Evolutionary conservation across 2,329 filamentous ascomycete genomes (phyloP).

Genomic region (Microcera coccophila): DNA sequence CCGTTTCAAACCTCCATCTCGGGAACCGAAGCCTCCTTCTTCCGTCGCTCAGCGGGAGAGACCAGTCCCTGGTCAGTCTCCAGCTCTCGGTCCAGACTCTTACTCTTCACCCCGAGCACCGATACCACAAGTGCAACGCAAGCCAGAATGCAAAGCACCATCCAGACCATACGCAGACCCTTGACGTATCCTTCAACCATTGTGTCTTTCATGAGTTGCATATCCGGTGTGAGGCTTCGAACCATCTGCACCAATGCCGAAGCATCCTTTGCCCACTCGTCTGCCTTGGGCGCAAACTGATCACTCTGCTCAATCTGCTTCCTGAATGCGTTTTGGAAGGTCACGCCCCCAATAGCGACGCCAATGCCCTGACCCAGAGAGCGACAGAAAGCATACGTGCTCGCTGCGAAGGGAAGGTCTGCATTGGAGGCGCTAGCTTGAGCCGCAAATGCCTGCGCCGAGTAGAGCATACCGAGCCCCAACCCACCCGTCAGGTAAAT

Average conservation of each 20-base stretch:
- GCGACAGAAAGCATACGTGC: constrained; percentile 60
- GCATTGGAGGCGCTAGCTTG: constrained; percentile 49
- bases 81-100: constrained; percentile 21
- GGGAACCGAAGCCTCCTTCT: constrained; percentile 2
- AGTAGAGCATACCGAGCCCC: constrained; percentile 62
- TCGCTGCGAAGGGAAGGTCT: constrained; percentile 47
- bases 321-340: constrained; percentile 65
- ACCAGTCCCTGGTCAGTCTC: constrained; percentile 19
- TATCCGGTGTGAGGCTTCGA: constrained; percentile 38
- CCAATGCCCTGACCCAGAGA: constrained; percentile 63
- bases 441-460: constrained; percentile 57
- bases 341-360: constrained; percentile 62
- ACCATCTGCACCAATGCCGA: constrained; percentile 51
- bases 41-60: background rate
- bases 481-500: constrained; percentile 57
- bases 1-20: constrained; percentile 13
- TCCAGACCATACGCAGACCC: constrained; percentile 32
- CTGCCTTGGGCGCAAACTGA: constrained; percentile 39
- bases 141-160: constrained; percentile 29
- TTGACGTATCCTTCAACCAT: constrained; percentile 34
- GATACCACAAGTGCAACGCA: constrained; percentile 19
- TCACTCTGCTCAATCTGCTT: constrained; percentile 46
- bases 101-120: constrained; percentile 14
- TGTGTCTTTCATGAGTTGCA: constrained; percentile 17
- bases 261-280: constrained; percentile 53